Conservation (phyloP, 495 filamentous ascomycete species). For the Trichoderma gamsii region DNA sequence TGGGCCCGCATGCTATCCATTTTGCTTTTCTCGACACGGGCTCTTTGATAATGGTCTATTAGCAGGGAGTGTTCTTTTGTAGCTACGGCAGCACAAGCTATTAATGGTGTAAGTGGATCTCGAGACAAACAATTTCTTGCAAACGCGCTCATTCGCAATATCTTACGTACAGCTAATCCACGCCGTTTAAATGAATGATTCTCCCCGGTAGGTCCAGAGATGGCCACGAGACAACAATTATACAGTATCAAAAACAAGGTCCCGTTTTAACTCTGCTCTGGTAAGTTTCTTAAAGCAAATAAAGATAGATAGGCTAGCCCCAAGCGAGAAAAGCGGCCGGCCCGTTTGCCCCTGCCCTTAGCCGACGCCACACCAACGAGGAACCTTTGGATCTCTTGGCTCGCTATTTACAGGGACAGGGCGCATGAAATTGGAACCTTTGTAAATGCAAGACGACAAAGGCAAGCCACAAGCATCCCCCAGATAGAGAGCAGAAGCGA, state of each 20-base stretch:
- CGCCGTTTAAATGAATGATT: background rate
- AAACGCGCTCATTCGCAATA: too few relatives aligned
- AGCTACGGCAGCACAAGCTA: too few relatives aligned
- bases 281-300: background rate
- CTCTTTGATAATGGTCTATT: too few relatives aligned
- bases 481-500: too few relatives aligned
- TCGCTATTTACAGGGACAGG: background rate
- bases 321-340: background rate
- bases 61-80: too few relatives aligned
- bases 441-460: background rate
- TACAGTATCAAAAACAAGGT: background rate
- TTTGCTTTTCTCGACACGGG: too few relatives aligned
- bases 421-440: background rate
- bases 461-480: background rate
- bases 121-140: too few relatives aligned
- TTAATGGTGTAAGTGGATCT: too few relatives aligned
- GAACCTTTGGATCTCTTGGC: slow-evolving; percentile 7
- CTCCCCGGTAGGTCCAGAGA: background rate
- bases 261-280: background rate
- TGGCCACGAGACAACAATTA: background rate
- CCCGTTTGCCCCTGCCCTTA: background rate
- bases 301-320: background rate
- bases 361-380: background rate
- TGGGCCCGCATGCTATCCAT: too few relatives aligned
- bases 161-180: too few relatives aligned